phyloP scores from a whole-genome alignment of 2,329 filamentous ascomycete species.

The Myriosclerotinia curreyana region DNA sequence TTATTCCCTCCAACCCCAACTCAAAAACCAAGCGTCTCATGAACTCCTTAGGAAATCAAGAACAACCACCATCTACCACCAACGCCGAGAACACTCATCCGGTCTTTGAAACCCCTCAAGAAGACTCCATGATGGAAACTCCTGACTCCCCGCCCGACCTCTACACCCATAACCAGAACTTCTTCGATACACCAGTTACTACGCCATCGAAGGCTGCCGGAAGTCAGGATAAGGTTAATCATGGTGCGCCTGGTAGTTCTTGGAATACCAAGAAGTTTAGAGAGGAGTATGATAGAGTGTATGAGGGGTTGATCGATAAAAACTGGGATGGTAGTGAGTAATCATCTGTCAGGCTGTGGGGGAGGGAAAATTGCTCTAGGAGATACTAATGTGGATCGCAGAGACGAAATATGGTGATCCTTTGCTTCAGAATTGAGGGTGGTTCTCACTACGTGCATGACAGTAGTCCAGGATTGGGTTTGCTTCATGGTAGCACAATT shows the following conservation, averaged over 20 bases:
- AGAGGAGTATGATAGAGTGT: conserved; percentile 52
- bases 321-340: conserved; percentile 49
- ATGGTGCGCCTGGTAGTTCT: conserved; percentile 46
- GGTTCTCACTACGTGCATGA: not conserved
- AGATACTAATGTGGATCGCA: conserved; percentile 10
- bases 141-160: conserved; percentile 34
- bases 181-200: conserved; percentile 6
- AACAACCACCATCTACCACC: not conserved
- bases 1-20: not conserved
- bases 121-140: conserved; percentile 32
- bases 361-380: not conserved
- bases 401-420: conserved; percentile 20
- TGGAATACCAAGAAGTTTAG: conserved; percentile 56
- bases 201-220: conserved; percentile 20
- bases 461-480: not conserved
- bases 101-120: conserved; percentile 14
- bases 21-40: conserved; percentile 13
- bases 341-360: not conserved
- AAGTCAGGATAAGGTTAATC: conserved; percentile 29
- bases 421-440: not conserved
- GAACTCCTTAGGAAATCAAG: not conserved
- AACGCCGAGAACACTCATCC: not conserved
- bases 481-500: not conserved
- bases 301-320: conserved; percentile 50
- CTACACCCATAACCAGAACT: conserved; percentile 5